phyloP scores from a whole-genome alignment of 257 asterid genomes.

The Petrea volubilis region DNA sequence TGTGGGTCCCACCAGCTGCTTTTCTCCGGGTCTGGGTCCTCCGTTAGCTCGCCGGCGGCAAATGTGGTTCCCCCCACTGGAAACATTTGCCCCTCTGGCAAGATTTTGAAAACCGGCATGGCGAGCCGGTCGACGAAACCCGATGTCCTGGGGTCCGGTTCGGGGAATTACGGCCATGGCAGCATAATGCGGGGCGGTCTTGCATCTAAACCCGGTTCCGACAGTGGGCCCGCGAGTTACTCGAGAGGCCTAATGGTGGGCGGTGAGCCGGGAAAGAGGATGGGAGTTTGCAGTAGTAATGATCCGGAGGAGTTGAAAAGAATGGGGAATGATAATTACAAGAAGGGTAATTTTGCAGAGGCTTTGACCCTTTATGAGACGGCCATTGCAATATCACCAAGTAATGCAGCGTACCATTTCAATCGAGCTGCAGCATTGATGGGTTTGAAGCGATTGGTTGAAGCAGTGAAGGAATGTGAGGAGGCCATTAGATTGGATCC shows the following conservation, averaged over 20 bases:
- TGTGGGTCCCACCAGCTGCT: constrained; percentile 50
- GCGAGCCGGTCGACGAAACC: constrained; percentile 44
- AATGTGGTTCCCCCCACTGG: constrained; percentile 72
- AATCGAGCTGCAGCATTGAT: constrained; percentile 79
- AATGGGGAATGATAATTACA: constrained; percentile 62
- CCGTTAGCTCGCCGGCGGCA: constrained; percentile 54
- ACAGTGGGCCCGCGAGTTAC: constrained; percentile 25
- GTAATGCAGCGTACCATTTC: constrained; percentile 70
- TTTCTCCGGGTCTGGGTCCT: constrained; percentile 49
- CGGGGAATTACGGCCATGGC: constrained; percentile 73
- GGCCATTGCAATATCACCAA: constrained; percentile 69
- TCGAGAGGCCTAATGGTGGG: constrained; percentile 46
- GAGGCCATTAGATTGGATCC: constrained; percentile 90
- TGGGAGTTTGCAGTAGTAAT: constrained; percentile 22
- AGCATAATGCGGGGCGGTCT: constrained; percentile 73
- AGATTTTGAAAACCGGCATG: constrained; percentile 60
- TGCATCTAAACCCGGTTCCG: constrained; percentile 34
- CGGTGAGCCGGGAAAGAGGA: constrained; percentile 37
- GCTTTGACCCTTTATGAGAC: constrained; percentile 71
- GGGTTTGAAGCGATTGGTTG: constrained; percentile 53
- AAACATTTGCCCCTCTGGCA: constrained; percentile 78
- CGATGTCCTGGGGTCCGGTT: constrained; percentile 65
- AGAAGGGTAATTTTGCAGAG: constrained; percentile 55
- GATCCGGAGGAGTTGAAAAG: constrained; percentile 84
- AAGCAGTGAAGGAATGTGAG: constrained; percentile 78